A percentile compares a stretch with the other conserved stretches of the same genome.
Evolutionary conservation across 768 basidiomycete species (phyloP).

Genomic region (Lactarius deliciosus): DNA sequence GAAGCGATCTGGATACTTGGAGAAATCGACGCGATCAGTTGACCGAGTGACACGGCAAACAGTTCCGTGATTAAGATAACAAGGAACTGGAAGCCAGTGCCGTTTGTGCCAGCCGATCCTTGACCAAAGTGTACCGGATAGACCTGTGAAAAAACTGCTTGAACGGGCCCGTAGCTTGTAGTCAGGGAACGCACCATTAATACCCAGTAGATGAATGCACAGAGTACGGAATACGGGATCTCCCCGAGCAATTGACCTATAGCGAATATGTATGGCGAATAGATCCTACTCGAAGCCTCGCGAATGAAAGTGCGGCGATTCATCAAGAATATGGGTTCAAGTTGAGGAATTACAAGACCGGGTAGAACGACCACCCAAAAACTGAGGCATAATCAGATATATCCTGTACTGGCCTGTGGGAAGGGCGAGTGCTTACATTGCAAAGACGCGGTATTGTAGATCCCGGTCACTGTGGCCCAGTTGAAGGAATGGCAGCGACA

Average conservation of each 20-base stretch:
- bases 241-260: slow-evolving; percentile 81
- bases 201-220: slow-evolving; percentile 75
- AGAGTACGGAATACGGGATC: slow-evolving; percentile 73
- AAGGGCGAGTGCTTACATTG: slow-evolving; percentile 42
- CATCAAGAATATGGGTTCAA: slow-evolving; percentile 81
- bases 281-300: slow-evolving; percentile 85
- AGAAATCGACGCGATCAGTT: slow-evolving; percentile 70
- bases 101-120: slow-evolving; percentile 57
- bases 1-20: slow-evolving; percentile 72
- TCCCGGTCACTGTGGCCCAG: slow-evolving; percentile 63
- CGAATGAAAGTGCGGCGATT: slow-evolving; percentile 47
- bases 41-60: slow-evolving; percentile 72
- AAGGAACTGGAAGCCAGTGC: slow-evolving; percentile 72
- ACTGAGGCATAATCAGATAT: slow-evolving; percentile 15
- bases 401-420: too few relatives aligned
- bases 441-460: slow-evolving; percentile 80
- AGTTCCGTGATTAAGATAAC: slow-evolving; percentile 70
- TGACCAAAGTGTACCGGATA: slow-evolving; percentile 71
- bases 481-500: slow-evolving; percentile 80
- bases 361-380: slow-evolving; percentile 70
- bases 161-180: too few relatives aligned
- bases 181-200: slow-evolving; percentile 50
- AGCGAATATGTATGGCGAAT: slow-evolving; percentile 83
- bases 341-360: slow-evolving; percentile 78
- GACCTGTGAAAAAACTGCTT: slow-evolving; percentile 35